phyloP scores from a whole-genome alignment of 2,329 filamentous ascomycete genomes.

The Exophiala xenobiotica region DNA sequence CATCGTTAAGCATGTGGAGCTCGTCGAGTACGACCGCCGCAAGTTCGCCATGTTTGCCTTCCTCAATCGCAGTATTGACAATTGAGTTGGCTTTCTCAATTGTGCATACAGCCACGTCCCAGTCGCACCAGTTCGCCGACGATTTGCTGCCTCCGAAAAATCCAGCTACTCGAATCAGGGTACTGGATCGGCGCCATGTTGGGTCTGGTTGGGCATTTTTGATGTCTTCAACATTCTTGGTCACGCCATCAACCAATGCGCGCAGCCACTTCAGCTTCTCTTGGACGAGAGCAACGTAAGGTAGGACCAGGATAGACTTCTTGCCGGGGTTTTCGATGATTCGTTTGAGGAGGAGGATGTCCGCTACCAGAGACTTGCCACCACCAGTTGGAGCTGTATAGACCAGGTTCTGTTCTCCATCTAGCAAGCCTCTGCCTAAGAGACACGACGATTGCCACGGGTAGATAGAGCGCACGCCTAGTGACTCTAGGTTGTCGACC shows the following conservation, averaged over 20 bases:
- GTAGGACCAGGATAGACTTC: conserved; percentile 71
- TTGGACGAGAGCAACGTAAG: conserved; percentile 76
- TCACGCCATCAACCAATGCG: conserved; percentile 62
- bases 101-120: conserved; percentile 76
- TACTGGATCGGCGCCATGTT: conserved; percentile 51
- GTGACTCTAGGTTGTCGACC: conserved; percentile 61
- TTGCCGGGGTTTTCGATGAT: conserved; percentile 62
- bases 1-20: conserved; percentile 79
- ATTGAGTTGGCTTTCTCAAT: conserved; percentile 78
- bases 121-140: conserved; percentile 67
- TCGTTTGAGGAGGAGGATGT: conserved; percentile 70
- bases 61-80: conserved; percentile 70
- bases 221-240: conserved; percentile 38
- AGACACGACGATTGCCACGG: conserved; percentile 78
- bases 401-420: conserved; percentile 68
- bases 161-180: conserved; percentile 64
- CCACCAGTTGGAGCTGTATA: conserved; percentile 78
- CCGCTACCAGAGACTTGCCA: conserved; percentile 70
- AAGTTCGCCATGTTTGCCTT: conserved; percentile 64
- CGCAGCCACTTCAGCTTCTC: conserved; percentile 76
- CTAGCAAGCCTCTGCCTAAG: conserved; percentile 63
- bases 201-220: conserved; percentile 39
- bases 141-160: conserved; percentile 74
- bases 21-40: conserved; percentile 72
- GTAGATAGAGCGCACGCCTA: conserved; percentile 73